Evolutionary conservation across 73 alveolate genomes (phyloP).

Genomic region (Halteria grandinella): DNA sequence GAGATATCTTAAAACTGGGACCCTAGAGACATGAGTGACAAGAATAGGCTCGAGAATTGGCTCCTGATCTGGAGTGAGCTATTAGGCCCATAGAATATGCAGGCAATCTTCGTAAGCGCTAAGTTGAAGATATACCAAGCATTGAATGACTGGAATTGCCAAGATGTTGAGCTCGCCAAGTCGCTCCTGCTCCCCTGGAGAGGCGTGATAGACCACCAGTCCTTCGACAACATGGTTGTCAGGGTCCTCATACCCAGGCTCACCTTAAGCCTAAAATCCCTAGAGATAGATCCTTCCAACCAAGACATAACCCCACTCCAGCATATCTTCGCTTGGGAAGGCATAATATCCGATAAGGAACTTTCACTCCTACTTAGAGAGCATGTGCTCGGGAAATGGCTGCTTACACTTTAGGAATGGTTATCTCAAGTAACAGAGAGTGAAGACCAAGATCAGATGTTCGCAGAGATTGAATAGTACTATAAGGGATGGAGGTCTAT

Average conservation of each 20-base stretch:
- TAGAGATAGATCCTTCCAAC: slow-evolving; percentile 22
- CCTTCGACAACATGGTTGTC: slow-evolving; percentile 18
- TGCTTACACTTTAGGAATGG: slow-evolving; percentile 21
- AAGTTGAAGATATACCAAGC: slow-evolving; percentile 17
- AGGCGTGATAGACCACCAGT: background rate
- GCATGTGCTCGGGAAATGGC: slow-evolving; percentile 12
- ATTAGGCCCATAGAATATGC: background rate
- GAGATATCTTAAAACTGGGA: slow-evolving; percentile 39
- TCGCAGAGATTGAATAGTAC: slow-evolving; percentile 8
- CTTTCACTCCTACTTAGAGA: slow-evolving; percentile 7
- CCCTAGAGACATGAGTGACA: slow-evolving; percentile 2
- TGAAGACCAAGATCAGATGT: background rate
- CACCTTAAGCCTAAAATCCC: slow-evolving; percentile 12
- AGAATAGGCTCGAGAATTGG: slow-evolving; percentile 1
- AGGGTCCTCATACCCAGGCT: slow-evolving; percentile 9
- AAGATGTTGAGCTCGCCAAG: background rate
- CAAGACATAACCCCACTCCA: background rate
- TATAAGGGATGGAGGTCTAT: slow-evolving; percentile 33
- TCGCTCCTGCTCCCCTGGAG: background rate
- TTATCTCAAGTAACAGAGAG: background rate
- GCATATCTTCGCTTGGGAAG: slow-evolving; percentile 17
- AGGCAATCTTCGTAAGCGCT: background rate
- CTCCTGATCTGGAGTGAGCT: slow-evolving; percentile 23
- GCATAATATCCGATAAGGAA: background rate
- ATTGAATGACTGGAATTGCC: slow-evolving; percentile 35